A percentile compares a stretch with the other conserved stretches of the same genome.
These are phyloP conservation scores for Prosopis cineraria DNA, from an alignment of 306 rosid species.

Conservation along the genomic window DNA sequence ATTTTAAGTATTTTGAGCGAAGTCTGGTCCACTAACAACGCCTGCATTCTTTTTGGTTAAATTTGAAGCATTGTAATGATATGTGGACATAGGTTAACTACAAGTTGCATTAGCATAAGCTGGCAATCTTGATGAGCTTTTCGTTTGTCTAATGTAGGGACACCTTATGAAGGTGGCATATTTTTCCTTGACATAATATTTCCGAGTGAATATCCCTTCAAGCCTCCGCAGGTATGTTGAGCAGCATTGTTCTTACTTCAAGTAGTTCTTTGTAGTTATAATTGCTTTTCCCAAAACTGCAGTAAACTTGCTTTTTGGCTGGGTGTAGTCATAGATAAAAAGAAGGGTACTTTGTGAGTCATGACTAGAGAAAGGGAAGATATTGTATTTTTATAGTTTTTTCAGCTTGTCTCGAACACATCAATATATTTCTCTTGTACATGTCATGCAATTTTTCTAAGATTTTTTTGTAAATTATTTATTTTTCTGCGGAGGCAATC, in stretches of 20 bases:
- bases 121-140: constrained; percentile 24
- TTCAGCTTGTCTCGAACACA: background rate
- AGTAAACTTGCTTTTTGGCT: background rate
- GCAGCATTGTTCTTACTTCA: background rate
- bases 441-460: background rate
- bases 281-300: background rate
- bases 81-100: background rate
- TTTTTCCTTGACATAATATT: constrained; percentile 82
- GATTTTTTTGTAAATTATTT: background rate
- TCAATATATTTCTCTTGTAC: background rate
- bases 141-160: constrained; percentile 51
- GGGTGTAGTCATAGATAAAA: background rate
- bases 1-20: background rate
- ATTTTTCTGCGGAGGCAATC: background rate
- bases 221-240: constrained; percentile 73
- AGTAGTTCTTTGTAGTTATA: background rate
- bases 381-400: background rate
- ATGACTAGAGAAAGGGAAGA: background rate
- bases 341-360: background rate
- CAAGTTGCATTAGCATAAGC: background rate
- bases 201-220: constrained; percentile 84
- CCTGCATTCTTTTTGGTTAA: background rate
- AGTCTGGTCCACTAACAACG: background rate
- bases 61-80: background rate
- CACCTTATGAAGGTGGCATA: constrained; percentile 85